Evolutionary conservation across 331 rosid genomes (phyloP).

Genomic region (Phaseolus coccineus): DNA sequence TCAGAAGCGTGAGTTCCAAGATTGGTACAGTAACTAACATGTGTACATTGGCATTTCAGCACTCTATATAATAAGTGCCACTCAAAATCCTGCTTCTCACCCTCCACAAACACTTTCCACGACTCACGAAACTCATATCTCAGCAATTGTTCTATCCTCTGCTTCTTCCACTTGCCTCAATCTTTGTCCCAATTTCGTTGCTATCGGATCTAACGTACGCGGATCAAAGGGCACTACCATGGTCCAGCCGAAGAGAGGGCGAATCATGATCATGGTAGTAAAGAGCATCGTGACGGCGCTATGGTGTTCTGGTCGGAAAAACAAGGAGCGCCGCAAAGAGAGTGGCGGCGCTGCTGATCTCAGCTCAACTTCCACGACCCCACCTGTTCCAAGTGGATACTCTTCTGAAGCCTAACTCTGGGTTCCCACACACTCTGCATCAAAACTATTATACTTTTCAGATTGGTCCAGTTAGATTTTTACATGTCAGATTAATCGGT

Average conservation of each 20-base stretch:
- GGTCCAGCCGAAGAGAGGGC: constrained; percentile 48
- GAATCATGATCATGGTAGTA: constrained; percentile 44
- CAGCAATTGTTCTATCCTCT: no score
- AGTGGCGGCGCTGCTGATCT: constrained; percentile 8
- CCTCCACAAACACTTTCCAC: no score
- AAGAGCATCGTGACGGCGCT: constrained; percentile 30
- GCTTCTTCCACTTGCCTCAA: no score
- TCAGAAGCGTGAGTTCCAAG: neutral
- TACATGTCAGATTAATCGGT: no score
- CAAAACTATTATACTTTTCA: no score
- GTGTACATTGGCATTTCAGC: no score
- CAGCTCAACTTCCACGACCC: constrained; percentile 49
- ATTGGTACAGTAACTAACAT: neutral
- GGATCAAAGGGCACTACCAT: neutral
- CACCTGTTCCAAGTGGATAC: constrained; percentile 48
- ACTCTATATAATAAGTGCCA: no score
- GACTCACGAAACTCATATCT: no score
- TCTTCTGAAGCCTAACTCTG: constrained; percentile 37
- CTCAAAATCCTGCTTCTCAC: no score
- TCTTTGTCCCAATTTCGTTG: neutral
- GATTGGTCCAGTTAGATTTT: no score
- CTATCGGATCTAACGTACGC: neutral
- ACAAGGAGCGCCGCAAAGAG: neutral
- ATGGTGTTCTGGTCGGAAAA: neutral
- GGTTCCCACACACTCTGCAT: no score